Conservation (phyloP, 75 land plant species). For the Picea sitchensis region DNA sequence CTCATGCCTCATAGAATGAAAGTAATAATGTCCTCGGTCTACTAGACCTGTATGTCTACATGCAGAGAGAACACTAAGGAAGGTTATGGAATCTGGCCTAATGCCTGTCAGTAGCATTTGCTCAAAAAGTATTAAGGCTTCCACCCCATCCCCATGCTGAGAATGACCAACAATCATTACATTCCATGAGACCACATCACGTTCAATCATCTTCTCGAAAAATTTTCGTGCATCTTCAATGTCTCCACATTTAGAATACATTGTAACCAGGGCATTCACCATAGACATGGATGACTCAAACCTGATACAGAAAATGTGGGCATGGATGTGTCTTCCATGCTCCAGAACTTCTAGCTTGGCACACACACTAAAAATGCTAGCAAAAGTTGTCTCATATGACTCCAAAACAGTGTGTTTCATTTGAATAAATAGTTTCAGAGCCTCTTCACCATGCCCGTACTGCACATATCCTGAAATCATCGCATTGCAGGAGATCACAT, state of each 20-base stretch:
- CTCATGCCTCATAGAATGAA: slow-evolving; percentile 34
- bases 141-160: slow-evolving; percentile 45
- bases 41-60: slow-evolving; percentile 63
- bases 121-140: slow-evolving; percentile 47
- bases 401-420: slow-evolving; percentile 36
- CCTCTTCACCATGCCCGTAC: slow-evolving; percentile 25
- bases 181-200: slow-evolving; percentile 69
- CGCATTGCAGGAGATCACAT: slow-evolving; percentile 68
- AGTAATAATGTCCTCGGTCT: slow-evolving; percentile 42
- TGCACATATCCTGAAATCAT: slow-evolving; percentile 51
- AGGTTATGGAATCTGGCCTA: slow-evolving; percentile 54
- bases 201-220: slow-evolving; percentile 26
- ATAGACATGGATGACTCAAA: slow-evolving; percentile 36
- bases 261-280: slow-evolving; percentile 47
- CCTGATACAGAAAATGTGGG: slow-evolving; percentile 33
- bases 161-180: slow-evolving; percentile 50
- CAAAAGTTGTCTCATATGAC: slow-evolving; percentile 43
- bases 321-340: slow-evolving; percentile 51
- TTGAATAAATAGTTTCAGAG: slow-evolving; percentile 31
- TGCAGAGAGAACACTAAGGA: slow-evolving; percentile 64
- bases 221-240: slow-evolving; percentile 39
- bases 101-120: slow-evolving; percentile 42
- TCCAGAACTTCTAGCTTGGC: slow-evolving; percentile 40
- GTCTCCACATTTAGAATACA: slow-evolving; percentile 77
- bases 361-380: slow-evolving; percentile 51